Conservation (phyloP, 2,329 filamentous ascomycete species). For the Alternaria sp. region DNA sequence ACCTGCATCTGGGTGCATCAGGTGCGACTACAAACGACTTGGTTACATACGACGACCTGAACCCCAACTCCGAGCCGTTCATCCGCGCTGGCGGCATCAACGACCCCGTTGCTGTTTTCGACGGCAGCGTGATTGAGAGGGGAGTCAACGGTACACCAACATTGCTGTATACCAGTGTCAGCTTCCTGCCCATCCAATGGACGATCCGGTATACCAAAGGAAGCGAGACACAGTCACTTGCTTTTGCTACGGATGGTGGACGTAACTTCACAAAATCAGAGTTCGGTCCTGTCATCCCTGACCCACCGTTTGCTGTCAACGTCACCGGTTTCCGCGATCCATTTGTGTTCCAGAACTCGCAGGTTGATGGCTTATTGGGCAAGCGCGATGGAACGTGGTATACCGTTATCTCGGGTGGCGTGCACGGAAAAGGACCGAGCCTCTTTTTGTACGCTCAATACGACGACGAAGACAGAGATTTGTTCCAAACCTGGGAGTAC, state of each 20-base stretch:
- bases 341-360: conserved; percentile 50
- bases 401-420: conserved; percentile 49
- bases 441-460: conserved; percentile 52
- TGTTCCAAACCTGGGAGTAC: conserved; percentile 50
- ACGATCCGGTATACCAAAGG: conserved; percentile 55
- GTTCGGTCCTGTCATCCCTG: conserved; percentile 49
- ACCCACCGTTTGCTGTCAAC: conserved; percentile 50
- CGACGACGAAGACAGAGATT: conserved; percentile 27
- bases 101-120: conserved; percentile 55
- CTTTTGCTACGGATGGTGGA: conserved; percentile 50
- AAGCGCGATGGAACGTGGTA: conserved; percentile 50
- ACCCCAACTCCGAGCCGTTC: conserved; percentile 35
- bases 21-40: conserved; percentile 50
- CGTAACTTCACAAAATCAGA: conserved; percentile 50
- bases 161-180: conserved; percentile 55
- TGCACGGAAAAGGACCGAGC: conserved; percentile 49
- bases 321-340: conserved; percentile 55
- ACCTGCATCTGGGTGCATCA: conserved; percentile 47
- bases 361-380: conserved; percentile 46
- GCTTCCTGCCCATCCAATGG: conserved; percentile 56
- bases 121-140: conserved; percentile 53
- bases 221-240: conserved; percentile 56
- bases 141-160: conserved; percentile 55
- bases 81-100: conserved; percentile 50
- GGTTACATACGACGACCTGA: conserved; percentile 51